Conservation (phyloP, 805 yeast species). For the Monosporozyma aerobia region DNA sequence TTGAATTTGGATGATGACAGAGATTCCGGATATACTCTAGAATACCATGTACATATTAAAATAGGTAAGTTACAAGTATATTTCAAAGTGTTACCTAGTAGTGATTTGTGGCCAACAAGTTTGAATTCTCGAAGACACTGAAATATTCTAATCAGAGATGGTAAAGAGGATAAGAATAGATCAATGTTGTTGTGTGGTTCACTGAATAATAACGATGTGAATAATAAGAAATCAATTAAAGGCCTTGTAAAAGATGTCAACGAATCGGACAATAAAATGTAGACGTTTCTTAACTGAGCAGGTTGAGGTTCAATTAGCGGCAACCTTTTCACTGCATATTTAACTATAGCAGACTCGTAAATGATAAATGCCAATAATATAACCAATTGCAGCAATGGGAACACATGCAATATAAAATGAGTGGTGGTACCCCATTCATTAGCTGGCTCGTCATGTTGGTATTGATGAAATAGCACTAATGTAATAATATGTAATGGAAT, state of each 20-base stretch:
- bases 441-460: background rate
- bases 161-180: conserved; percentile 36
- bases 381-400: conserved; percentile 18
- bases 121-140: conserved; percentile 73
- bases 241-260: conserved; percentile 75
- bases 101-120: conserved; percentile 36
- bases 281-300: conserved; percentile 36
- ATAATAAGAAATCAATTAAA: conserved; percentile 58
- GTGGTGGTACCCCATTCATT: background rate
- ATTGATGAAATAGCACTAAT: conserved; percentile 2
- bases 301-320: conserved; percentile 31
- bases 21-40: conserved; percentile 7
- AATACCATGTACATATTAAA: conserved; percentile 30
- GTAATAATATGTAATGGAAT: conserved; percentile 16
- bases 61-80: conserved; percentile 60
- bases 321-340: conserved; percentile 31
- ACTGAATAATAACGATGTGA: conserved; percentile 36
- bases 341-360: conserved; percentile 32
- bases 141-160: conserved; percentile 64
- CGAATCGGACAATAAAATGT: conserved; percentile 75
- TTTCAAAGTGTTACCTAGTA: conserved; percentile 64
- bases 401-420: conserved; percentile 1
- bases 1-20: conserved; percentile 4
- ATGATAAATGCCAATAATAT: conserved; percentile 11
- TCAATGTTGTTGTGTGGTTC: conserved; percentile 16